A percentile compares a stretch with the other conserved stretches of the same genome.
Conservation (phyloP, 345 rosid genomes). For the Luvunga scandens region DNA sequence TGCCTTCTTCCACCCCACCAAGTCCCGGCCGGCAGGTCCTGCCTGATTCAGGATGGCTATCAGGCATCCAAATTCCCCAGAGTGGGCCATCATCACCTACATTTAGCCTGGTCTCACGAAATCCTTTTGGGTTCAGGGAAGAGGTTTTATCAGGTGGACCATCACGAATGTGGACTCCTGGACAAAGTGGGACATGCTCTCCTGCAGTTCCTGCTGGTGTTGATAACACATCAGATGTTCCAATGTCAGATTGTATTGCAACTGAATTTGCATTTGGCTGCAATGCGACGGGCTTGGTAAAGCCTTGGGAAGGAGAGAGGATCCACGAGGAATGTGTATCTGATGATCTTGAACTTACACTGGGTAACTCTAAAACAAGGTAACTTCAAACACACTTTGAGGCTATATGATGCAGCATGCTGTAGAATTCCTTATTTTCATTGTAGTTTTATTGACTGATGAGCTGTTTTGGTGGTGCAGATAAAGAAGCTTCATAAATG, state of each 20-base stretch:
- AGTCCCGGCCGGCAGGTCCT: constrained; percentile 62
- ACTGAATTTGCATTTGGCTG: constrained; percentile 94
- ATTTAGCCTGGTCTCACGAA: constrained; percentile 75
- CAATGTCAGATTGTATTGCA: constrained; percentile 80
- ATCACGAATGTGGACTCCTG: constrained; percentile 97
- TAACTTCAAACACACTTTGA: constrained; percentile 12
- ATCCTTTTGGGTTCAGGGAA: constrained; percentile 60
- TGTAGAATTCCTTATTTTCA: not conserved
- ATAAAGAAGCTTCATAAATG: constrained; percentile 16
- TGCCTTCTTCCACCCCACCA: constrained; percentile 62
- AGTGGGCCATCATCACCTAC: constrained; percentile 93
- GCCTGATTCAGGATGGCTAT: constrained; percentile 79
- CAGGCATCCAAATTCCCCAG: constrained; percentile 66
- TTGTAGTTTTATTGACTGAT: not conserved
- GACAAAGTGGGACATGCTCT: constrained; percentile 95
- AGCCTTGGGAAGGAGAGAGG: constrained; percentile 99
- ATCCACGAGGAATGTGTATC: constrained; percentile 89
- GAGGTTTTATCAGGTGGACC: constrained; percentile 56
- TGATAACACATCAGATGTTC: constrained; percentile 77
- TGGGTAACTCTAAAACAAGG: constrained; percentile 83
- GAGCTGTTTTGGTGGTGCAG: constrained; percentile 23
- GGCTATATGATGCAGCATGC: not conserved
- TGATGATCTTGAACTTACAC: constrained; percentile 97
- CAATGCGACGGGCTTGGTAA: constrained; percentile 62
- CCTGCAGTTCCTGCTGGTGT: constrained; percentile 76